These are phyloP conservation scores for Boletus rubroflammeus DNA, from an alignment of 768 basidiomycete genomes.

Conservation along the genomic window DNA sequence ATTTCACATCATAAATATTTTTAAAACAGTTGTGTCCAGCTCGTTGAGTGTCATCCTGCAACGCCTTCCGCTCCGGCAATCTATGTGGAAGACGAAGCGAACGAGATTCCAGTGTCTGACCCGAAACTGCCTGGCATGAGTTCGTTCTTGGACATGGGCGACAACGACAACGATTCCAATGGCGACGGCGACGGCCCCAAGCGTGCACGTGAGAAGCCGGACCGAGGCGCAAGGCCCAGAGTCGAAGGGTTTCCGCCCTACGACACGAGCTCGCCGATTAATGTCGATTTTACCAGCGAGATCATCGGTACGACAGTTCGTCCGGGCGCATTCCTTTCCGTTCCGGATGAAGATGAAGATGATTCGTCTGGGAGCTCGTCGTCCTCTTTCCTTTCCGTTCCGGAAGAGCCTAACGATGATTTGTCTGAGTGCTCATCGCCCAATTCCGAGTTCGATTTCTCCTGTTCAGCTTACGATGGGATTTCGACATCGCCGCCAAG, in stretches of 20 bases:
- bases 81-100: conserved; percentile 17
- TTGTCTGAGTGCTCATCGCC: not conserved
- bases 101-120: conserved; percentile 1
- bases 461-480: not conserved
- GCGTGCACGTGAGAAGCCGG: not conserved
- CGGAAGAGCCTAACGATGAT: not conserved
- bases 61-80: conserved; percentile 17
- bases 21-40: not conserved
- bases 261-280: conserved; percentile 2
- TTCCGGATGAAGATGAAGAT: conserved; percentile 1
- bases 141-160: conserved; percentile 15
- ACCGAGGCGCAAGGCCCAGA: not conserved
- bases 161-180: not conserved
- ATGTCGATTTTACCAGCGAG: conserved; percentile 9
- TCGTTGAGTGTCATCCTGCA: conserved; percentile 13
- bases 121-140: conserved; percentile 5
- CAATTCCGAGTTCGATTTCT: not conserved
- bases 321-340: conserved; percentile 8
- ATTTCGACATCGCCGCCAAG: not conserved
- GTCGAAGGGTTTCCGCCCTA: conserved; percentile 9
- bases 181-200: not conserved
- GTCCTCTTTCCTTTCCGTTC: not conserved
- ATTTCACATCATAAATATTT: not conserved
- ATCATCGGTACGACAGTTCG: conserved; percentile 10
- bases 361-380: not conserved